These are phyloP conservation scores for Coniella vitis DNA, from an alignment of 2,329 filamentous ascomycete species.

Conservation along the genomic window DNA sequence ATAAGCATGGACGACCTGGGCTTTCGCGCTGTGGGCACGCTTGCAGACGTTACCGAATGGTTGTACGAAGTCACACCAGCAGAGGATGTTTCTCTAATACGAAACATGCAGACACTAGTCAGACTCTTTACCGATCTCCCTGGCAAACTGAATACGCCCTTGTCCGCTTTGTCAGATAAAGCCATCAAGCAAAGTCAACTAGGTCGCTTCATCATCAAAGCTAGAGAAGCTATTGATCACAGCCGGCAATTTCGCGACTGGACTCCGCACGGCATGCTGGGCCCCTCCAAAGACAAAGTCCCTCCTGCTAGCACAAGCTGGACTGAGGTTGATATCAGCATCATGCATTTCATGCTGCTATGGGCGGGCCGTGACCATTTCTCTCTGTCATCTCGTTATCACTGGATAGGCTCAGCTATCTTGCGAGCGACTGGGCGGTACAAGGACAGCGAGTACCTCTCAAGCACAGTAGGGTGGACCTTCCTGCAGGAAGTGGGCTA, in stretches of 20 bases:
- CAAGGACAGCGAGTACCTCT: constrained; percentile 37
- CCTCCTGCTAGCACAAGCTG: constrained; percentile 29
- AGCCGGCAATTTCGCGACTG: constrained; percentile 43
- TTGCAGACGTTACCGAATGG: constrained; percentile 44
- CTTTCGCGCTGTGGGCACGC: constrained; percentile 47
- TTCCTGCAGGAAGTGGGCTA: constrained; percentile 73
- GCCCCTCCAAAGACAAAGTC: constrained; percentile 24
- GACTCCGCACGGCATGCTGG: constrained; percentile 44
- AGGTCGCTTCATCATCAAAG: constrained; percentile 41
- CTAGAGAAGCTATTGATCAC: constrained; percentile 41
- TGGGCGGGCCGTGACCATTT: constrained; percentile 58
- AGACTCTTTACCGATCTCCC: constrained; percentile 44
- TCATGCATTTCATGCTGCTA: constrained; percentile 63
- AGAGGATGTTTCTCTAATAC: constrained; percentile 45
- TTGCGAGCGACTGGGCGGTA: constrained; percentile 58
- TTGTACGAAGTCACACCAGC: constrained; percentile 57
- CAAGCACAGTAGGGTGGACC: constrained; percentile 45
- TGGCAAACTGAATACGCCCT: constrained; percentile 9
- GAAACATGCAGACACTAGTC: constrained; percentile 43
- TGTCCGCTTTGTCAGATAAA: constrained; percentile 20
- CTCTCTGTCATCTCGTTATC: constrained; percentile 41
- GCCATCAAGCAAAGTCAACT: constrained; percentile 23
- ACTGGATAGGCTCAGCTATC: constrained; percentile 57
- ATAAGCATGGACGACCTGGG: constrained; percentile 53
- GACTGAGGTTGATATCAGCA: constrained; percentile 41